These are phyloP conservation scores for Heliamphora pulchella DNA, from an alignment of 179 eudicot species.

Conservation along the genomic window DNA sequence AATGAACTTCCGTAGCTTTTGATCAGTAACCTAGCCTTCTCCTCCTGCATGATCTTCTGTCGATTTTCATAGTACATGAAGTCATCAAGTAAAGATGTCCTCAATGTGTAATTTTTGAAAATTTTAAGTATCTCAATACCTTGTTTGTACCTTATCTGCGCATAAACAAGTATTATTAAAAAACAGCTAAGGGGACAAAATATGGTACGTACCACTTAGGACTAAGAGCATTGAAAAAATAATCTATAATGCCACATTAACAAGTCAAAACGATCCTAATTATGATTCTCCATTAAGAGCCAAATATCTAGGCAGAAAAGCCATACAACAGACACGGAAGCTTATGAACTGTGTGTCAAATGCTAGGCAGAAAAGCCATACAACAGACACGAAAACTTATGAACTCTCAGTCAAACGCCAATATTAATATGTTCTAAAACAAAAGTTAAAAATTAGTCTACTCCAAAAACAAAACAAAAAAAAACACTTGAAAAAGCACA, in stretches of 20 bases:
- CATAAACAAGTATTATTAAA: neutral
- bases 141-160: slow-evolving; percentile 62
- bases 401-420: neutral
- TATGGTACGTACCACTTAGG: neutral
- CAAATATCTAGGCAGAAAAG: neutral
- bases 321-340: neutral
- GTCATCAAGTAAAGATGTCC: slow-evolving; percentile 84
- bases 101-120: slow-evolving; percentile 55
- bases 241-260: neutral
- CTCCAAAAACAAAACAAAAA: neutral
- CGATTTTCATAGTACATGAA: slow-evolving; percentile 88
- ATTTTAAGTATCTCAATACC: slow-evolving; percentile 85
- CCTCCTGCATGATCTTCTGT: slow-evolving; percentile 72
- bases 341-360: neutral
- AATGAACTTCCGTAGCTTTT: slow-evolving; percentile 36
- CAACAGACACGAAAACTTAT: neutral
- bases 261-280: neutral
- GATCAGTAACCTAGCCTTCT: slow-evolving; percentile 53
- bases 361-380: neutral
- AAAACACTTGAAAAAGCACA: neutral
- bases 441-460: neutral
- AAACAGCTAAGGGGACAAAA: neutral
- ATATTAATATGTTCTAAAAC: neutral
- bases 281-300: neutral
- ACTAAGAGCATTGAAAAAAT: neutral